Base-by-base conservation (phyloP, 495 filamentous ascomycete genomes). In the Massariosphaeria phaeospora region DNA sequence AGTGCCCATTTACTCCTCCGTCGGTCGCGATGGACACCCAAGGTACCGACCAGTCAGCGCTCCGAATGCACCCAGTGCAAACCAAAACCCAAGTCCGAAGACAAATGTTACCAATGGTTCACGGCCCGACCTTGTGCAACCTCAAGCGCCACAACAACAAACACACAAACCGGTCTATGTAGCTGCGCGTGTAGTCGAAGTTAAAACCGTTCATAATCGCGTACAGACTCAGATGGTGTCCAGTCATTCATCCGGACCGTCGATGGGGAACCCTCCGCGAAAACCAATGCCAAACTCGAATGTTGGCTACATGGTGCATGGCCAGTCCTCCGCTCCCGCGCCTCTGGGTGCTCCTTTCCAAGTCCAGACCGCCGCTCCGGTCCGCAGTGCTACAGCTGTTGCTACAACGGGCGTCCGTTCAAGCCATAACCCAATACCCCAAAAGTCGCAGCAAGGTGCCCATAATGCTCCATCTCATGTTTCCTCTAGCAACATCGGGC, bases 241-340 rank as follows among this genome's bases (percentile, higher is more conserved):
- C 3, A 25, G 15, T 33, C 29, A 48, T n/a, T n/a, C n/a, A n/a
- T 33, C 46, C 25, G 18, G 7, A 3, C 46, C 24, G 17, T 12
- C 46, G 18, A 38, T 48, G 18, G 46, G 30, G 6, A 12, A 12
- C 15, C 27, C 27, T 34, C 30, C 46, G 2, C 46, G 38, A 17
- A 48, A 36, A 33, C 38, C 46, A 10, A 48, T 48, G 46, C 46
- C 46, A 12, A 38, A 48, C 21, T 11, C 38, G 30, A 48, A 48
- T 5, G 39, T 11, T 11, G 18, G 39, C 13, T 13, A 17, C 4
- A 42, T 21, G 15, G 20, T 2, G 18, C 12, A 10, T 24, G 39
- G 5, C 39, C 39, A 13, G 39, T 42, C 3, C 25, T 20, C 20
- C 18, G 18, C n/a, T 23, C 21, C 20, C 18, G 20, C 15, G n/a